Conservation (phyloP, 257 asterid genomes). For the Solanum ossicruentum region DNA sequence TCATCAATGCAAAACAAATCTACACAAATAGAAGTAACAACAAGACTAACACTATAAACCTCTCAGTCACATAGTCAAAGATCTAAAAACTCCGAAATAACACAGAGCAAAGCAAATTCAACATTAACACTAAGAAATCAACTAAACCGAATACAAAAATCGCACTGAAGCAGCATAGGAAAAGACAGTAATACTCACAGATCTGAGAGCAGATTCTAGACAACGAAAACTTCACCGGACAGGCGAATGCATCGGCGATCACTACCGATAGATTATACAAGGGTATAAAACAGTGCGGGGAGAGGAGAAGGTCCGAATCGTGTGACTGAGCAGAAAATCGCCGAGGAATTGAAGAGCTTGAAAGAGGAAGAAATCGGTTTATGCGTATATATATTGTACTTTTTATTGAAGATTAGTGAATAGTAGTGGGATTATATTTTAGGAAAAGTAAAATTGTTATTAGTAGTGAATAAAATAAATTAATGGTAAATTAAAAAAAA, state of each 20-base stretch:
- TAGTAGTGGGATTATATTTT: background rate
- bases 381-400: background rate
- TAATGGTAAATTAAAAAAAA: background rate
- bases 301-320: background rate
- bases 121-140: background rate
- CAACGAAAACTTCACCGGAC: conserved; percentile 16
- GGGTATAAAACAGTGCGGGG: background rate
- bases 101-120: background rate
- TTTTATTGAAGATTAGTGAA: background rate
- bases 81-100: background rate
- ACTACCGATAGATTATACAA: background rate
- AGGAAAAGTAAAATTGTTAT: background rate
- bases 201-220: conserved; percentile 15
- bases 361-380: background rate
- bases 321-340: background rate
- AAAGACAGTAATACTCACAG: conserved; percentile 5
- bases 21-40: background rate
- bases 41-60: background rate
- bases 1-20: background rate
- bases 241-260: conserved; percentile 6
- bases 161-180: background rate
- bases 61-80: background rate
- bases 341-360: background rate
- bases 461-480: background rate
- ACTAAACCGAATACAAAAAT: background rate